Base-by-base conservation (phyloP, 768 basidiomycete genomes). In the Leccinum longicurvipes region DNA sequence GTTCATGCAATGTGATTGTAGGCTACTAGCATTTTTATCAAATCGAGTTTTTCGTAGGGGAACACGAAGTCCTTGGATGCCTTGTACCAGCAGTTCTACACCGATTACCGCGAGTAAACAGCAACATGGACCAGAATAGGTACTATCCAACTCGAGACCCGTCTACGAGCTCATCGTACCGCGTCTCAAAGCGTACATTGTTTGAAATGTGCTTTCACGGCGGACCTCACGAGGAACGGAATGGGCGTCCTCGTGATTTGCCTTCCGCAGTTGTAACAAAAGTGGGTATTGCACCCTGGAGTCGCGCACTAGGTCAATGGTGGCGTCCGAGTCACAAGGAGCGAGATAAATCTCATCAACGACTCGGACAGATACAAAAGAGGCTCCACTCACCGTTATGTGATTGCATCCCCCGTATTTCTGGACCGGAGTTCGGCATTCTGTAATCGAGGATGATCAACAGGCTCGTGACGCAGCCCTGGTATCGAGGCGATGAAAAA, bases 321-420 rank as follows among this genome's bases (percentile, higher is more conserved):
- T 32, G 21, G 23, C 14, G 21, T 34, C 15, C 21, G 17, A 36
- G 36, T 36, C 36, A n/a, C 36, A 39, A 36, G 34, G n/a, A 19
- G 19, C n/a, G 17, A 3, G 39, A 50, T 23, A 21, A n/a, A n/a
- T 46, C 24, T 39, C 54, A 29, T 44, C 25, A 59, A 34, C 19
- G 32, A 31, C n/a, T n/a, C n/a, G n/a, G n/a, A n/a, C 15, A 15
- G 24, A 39, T 46, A 19, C 44, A 1, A 29, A 21, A 5, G 41
- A 11, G 7, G n/a, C 15, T 28, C 25, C 11, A 66, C 82, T 70
- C 45, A 82, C 82, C 51, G 78, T 79, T 77, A 84, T 83, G 66
- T 84, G 82, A 57, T 83, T 79, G 56, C 83, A 84, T 17, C 83
- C 83, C 21, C 73, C 74, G 11, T 70, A 70, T 59, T 82, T 84